These are phyloP conservation scores for Penicillium thymicola DNA, from an alignment of 2,329 filamentous ascomycete species.

Conservation along the genomic window DNA sequence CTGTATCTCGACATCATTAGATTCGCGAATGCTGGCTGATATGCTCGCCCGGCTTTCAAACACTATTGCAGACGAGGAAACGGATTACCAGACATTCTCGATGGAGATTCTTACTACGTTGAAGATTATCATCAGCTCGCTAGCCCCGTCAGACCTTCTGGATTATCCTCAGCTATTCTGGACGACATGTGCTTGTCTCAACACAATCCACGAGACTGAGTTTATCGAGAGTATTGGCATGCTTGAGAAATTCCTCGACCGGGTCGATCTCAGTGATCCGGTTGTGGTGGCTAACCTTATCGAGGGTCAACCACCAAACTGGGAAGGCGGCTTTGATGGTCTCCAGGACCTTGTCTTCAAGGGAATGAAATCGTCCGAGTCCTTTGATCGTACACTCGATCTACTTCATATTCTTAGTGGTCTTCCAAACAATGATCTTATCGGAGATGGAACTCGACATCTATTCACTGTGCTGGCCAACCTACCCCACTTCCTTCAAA, in stretches of 20 bases:
- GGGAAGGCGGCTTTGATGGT: constrained; percentile 87
- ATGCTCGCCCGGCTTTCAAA: constrained; percentile 95
- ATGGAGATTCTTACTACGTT: constrained; percentile 96
- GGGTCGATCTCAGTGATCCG: constrained; percentile 73
- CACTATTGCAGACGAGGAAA: constrained; percentile 91
- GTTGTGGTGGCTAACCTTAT: constrained; percentile 67
- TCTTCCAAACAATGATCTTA: constrained; percentile 73
- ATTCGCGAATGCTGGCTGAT: constrained; percentile 91
- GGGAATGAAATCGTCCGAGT: constrained; percentile 80
- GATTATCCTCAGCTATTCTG: constrained; percentile 96
- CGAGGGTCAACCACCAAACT: constrained; percentile 76
- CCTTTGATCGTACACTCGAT: constrained; percentile 71
- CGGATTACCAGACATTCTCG: constrained; percentile 92
- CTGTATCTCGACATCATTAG: constrained; percentile 84
- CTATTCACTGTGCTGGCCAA: constrained; percentile 90
- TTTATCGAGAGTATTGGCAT: constrained; percentile 90
- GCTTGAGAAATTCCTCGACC: constrained; percentile 80
- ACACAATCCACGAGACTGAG: constrained; percentile 94
- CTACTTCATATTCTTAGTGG: constrained; percentile 75
- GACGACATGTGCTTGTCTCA: constrained; percentile 93
- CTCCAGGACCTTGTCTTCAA: constrained; percentile 85
- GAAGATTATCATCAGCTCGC: constrained; percentile 82
- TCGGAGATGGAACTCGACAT: constrained; percentile 77
- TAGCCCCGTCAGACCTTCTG: constrained; percentile 74
- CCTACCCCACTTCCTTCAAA: constrained; percentile 76